Conservation (phyloP, 108 stramenopile genomes). For the Pseudonitzschia delicatissima region DNA sequence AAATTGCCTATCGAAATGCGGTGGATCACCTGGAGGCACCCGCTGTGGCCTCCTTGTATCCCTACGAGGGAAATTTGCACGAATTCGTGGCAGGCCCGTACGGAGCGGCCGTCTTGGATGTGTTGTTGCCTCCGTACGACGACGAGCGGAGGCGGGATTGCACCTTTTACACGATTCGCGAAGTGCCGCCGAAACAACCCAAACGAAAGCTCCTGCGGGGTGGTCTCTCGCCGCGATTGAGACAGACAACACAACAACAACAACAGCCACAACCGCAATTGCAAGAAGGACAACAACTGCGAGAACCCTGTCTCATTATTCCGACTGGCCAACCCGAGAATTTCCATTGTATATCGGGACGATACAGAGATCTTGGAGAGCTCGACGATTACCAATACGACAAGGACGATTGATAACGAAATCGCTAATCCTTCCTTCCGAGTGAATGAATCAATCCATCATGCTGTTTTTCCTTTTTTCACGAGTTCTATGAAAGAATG, state of each 20-base stretch:
- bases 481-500: too few relatives aligned
- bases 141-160: conserved; percentile 79
- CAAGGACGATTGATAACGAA: too few relatives aligned
- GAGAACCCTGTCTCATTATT: conserved; percentile 45
- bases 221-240: too few relatives aligned
- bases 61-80: conserved; percentile 88
- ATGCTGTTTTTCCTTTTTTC: too few relatives aligned
- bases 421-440: too few relatives aligned
- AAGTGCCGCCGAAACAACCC: conserved; percentile 11
- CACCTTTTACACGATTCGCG: conserved; percentile 78
- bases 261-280: not conserved
- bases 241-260: not conserved
- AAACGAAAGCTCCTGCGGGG: too few relatives aligned
- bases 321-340: conserved; percentile 78
- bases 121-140: conserved; percentile 93
- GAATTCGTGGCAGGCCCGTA: conserved; percentile 85
- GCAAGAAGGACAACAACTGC: not conserved
- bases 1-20: conserved; percentile 39
- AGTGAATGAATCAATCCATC: too few relatives aligned
- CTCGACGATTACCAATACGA: not conserved
- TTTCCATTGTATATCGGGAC: conserved; percentile 79
- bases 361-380: conserved; percentile 58
- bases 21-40: conserved; percentile 66
- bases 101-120: conserved; percentile 91
- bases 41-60: conserved; percentile 66